phyloP scores from a whole-genome alignment of 2,329 filamentous ascomycete species.

The Didymella exigua region DNA sequence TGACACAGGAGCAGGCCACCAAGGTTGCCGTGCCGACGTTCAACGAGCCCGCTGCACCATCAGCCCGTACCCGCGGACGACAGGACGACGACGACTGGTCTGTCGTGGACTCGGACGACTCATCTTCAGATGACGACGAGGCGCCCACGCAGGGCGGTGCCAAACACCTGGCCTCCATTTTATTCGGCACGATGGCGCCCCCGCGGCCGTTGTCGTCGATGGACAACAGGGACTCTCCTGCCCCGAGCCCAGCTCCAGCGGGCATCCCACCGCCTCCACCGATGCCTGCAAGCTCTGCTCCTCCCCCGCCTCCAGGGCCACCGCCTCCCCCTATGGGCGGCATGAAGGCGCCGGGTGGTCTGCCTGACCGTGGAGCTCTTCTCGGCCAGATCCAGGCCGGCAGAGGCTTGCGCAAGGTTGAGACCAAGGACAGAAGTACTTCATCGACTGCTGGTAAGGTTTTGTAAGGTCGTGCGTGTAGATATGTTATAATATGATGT shows the following conservation, averaged over 20 bases:
- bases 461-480: conserved; percentile 31
- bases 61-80: conserved; percentile 60
- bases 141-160: conserved; percentile 82
- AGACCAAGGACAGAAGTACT: conserved; percentile 84
- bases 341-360: conserved; percentile 37
- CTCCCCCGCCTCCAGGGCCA: conserved; percentile 55
- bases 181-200: conserved; percentile 96
- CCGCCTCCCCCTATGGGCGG: conserved; percentile 52
- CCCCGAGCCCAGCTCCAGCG: conserved; percentile 51
- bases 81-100: conserved; percentile 81
- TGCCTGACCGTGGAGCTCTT: conserved; percentile 61
- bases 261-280: conserved; percentile 59
- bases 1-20: conserved; percentile 68
- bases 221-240: conserved; percentile 66
- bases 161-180: conserved; percentile 88
- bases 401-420: conserved; percentile 79
- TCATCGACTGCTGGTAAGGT: conserved; percentile 79
- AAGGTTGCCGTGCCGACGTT: conserved; percentile 49
- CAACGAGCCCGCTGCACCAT: conserved; percentile 55
- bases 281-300: conserved; percentile 52
- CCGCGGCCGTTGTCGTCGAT: conserved; percentile 85
- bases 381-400: conserved; percentile 84
- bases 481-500: conserved; percentile 22
- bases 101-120: conserved; percentile 75
- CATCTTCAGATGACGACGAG: conserved; percentile 71